These are phyloP conservation scores for Trichoderma oligosporum DNA, from an alignment of 2,329 filamentous ascomycete species.

Conservation along the genomic window DNA sequence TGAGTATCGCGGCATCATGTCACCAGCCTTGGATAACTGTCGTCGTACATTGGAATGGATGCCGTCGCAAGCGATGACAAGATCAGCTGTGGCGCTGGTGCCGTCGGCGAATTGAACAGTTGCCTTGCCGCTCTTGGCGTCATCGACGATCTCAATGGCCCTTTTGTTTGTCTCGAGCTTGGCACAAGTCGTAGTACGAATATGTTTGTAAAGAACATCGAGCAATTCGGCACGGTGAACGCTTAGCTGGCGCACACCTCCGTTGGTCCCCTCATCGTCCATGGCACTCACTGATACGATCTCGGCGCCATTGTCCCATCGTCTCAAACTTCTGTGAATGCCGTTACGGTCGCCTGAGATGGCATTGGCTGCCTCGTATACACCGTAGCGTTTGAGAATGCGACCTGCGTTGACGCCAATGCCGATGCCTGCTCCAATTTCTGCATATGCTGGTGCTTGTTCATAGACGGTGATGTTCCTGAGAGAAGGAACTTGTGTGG, in stretches of 20 bases:
- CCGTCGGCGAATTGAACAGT: conserved; percentile 6
- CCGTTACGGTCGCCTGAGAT: conserved; percentile 17
- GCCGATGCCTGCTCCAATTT: conserved; percentile 11
- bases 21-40: neutral
- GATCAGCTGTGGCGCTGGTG: neutral
- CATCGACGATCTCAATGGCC: conserved; percentile 6
- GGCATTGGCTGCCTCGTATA: conserved; percentile 4
- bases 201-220: neutral
- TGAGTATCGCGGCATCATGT: conserved; percentile 4
- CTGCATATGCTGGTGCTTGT: conserved; percentile 7
- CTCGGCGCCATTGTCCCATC: conserved; percentile 12
- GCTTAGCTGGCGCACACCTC: conserved; percentile 9
- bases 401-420: conserved; percentile 13
- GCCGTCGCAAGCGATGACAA: conserved; percentile 11
- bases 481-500: neutral
- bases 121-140: neutral
- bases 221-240: conserved; percentile 10
- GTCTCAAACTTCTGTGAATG: conserved; percentile 8
- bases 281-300: conserved; percentile 11
- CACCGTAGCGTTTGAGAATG: conserved; percentile 14
- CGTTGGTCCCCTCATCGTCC: conserved; percentile 6
- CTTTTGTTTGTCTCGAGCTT: conserved; percentile 9
- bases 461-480: conserved; percentile 13
- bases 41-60: conserved; percentile 9
- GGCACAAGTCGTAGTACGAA: neutral